Base-by-base conservation (phyloP, 352 stramenopile species). In the Thalassiosira mediterranea region DNA sequence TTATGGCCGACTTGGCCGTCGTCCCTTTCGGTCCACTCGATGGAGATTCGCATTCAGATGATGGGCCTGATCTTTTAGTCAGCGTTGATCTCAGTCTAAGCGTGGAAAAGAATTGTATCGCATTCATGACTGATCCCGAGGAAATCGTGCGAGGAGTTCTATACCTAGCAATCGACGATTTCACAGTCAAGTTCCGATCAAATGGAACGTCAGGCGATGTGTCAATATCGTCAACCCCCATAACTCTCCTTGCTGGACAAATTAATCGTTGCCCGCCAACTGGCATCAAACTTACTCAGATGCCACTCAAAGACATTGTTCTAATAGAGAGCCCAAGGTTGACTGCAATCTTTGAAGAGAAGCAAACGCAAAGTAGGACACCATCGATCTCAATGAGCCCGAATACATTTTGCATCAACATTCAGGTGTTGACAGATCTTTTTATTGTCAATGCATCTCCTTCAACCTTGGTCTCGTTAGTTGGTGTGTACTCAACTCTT, bases 121-220 rank as follows among this genome's bases (percentile, higher is more conserved):
- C 76, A 3, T 72, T 81, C 28, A 17, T 81, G 25, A 42, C 62
- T 1, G 61, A 81, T 52, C 23, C 56, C 19, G 62, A 56, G 42
- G 54, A 38, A 46, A 11, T 72, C 8, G 25, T 11, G 15, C 59
- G 64, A 26, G 72, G 64, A 32, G 54, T 81, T 17, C 51, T 81
- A 17, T 26, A 60, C 37, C 59, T 81, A 10, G 29, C 64, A 0
- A 17, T 76, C 0, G 49, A 49, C 13, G 34, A 47, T 11, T 38
- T 72, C 13, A 48, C 48, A 73, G 29, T 13, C 65, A 66, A 76
- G 49, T 13, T 42, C 13, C 34, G 34, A 7, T 42, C 34, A 13
- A 42, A 13, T 13, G 34, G 34, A 42, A 42, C 13, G 34, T 42
- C 34, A 42, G 34, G 34, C 34, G 34, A 42, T 42, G 7, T 42